These are phyloP conservation scores for Trametes elegans DNA, from an alignment of 768 basidiomycete species.

Conservation along the genomic window DNA sequence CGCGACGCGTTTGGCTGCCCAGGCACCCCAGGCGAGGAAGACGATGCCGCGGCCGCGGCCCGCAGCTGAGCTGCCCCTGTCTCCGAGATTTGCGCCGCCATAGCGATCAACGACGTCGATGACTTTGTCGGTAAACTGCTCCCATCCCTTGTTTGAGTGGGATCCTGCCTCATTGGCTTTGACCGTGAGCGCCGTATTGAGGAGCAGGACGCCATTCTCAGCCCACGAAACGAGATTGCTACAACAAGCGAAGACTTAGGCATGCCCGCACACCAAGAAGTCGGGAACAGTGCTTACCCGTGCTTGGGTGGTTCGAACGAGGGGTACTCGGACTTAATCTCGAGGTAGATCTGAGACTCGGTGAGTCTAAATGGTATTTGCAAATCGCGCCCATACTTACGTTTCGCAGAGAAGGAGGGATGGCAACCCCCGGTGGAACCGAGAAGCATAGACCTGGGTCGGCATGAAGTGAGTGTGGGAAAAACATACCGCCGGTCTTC, in stretches of 20 bases:
- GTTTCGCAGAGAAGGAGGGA: slow-evolving; percentile 84
- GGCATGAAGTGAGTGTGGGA: slow-evolving; percentile 1
- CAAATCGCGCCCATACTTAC: slow-evolving; percentile 38
- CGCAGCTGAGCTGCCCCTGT: slow-evolving; percentile 31
- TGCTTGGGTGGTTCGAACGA: slow-evolving; percentile 77
- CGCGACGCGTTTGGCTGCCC: slow-evolving; percentile 80
- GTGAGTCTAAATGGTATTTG: slow-evolving; percentile 9
- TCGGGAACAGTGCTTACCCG: slow-evolving; percentile 54
- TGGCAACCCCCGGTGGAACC: slow-evolving; percentile 70
- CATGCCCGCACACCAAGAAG: too few relatives aligned
- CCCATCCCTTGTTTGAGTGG: slow-evolving; percentile 88
- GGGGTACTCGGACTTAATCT: slow-evolving; percentile 81
- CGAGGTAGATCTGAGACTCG: slow-evolving; percentile 71
- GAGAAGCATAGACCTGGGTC: slow-evolving; percentile 80
- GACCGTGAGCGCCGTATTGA: slow-evolving; percentile 93
- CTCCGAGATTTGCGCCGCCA: slow-evolving; percentile 63
- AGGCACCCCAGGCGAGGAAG: slow-evolving; percentile 90
- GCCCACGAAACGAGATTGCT: slow-evolving; percentile 85
- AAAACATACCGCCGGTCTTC: neutral
- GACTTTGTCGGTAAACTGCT: slow-evolving; percentile 83
- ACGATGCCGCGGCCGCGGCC: slow-evolving; percentile 73
- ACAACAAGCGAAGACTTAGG: slow-evolving; percentile 6
- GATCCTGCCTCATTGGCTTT: slow-evolving; percentile 72
- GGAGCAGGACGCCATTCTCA: slow-evolving; percentile 80
- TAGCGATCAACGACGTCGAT: slow-evolving; percentile 75